Conservation (phyloP, 768 basidiomycete genomes). For the Russula virescens region DNA sequence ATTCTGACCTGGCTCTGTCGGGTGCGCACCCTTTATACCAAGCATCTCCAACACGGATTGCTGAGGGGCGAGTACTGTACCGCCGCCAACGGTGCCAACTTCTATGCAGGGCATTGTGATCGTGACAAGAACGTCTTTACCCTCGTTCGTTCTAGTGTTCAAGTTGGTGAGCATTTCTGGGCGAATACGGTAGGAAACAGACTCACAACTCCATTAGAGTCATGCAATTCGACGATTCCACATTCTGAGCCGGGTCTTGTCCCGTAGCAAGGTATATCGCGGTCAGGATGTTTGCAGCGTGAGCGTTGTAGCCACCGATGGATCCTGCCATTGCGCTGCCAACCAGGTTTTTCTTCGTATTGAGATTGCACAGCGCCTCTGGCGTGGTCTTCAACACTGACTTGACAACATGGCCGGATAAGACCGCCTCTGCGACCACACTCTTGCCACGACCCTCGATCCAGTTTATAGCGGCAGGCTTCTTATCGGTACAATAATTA, state of each 20-base stretch:
- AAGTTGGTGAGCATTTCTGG: slow-evolving; percentile 7
- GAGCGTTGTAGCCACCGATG: slow-evolving; percentile 98
- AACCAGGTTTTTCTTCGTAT: slow-evolving; percentile 94
- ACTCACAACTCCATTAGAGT: slow-evolving; percentile 98
- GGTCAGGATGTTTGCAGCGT: slow-evolving; percentile 95
- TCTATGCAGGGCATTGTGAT: slow-evolving; percentile 99
- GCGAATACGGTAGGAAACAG: slow-evolving; percentile 4
- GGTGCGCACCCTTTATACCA: slow-evolving; percentile 85
- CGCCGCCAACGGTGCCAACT: slow-evolving; percentile 96
- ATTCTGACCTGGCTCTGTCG: slow-evolving; percentile 81
- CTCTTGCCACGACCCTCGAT: slow-evolving; percentile 98
- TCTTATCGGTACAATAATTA: slow-evolving; percentile 99
- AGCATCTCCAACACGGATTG: slow-evolving; percentile 89
- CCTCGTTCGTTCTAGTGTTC: slow-evolving; percentile 69
- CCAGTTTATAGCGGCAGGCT: slow-evolving; percentile 99
- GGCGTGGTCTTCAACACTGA: slow-evolving; percentile 94
- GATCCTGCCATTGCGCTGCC: slow-evolving; percentile 98
- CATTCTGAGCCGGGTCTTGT: slow-evolving; percentile 98
- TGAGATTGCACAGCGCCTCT: slow-evolving; percentile 80
- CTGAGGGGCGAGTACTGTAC: slow-evolving; percentile 89
- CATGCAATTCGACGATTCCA: slow-evolving; percentile 97
- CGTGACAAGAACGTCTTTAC: slow-evolving; percentile 87
- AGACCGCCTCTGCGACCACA: slow-evolving; percentile 90
- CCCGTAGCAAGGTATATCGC: slow-evolving; percentile 95
- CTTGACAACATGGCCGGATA: slow-evolving; percentile 86